Conservation (phyloP, 352 stramenopile species). For the Globisporangium ultimum region DNA sequence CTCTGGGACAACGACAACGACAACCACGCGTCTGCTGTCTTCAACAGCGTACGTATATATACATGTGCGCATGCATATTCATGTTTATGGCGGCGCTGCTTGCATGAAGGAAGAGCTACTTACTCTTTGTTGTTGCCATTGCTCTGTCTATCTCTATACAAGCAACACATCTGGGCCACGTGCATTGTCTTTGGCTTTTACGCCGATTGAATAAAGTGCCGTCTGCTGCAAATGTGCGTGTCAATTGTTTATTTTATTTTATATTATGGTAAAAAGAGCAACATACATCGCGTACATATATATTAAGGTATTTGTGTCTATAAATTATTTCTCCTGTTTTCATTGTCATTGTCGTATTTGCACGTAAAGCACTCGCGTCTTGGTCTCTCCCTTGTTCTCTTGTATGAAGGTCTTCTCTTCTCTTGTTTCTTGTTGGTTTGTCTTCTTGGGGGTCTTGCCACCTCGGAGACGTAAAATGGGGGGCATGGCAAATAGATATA, state of each 20-base stretch:
- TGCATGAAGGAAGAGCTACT: background rate
- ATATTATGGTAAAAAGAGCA: background rate
- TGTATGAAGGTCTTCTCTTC: background rate
- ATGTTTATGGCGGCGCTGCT: no score
- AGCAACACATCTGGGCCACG: slow-evolving; percentile 88
- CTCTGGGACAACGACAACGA: slow-evolving; percentile 93
- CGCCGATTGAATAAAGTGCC: slow-evolving; percentile 62
- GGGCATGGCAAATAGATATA: slow-evolving; percentile 8
- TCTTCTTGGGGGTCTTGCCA: slow-evolving; percentile 11
- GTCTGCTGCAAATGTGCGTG: no score
- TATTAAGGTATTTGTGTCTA: slow-evolving; percentile 28
- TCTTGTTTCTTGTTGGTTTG: slow-evolving; percentile 15
- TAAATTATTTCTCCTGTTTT: slow-evolving; percentile 47
- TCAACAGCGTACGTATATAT: slow-evolving; percentile 69
- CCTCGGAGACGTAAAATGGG: background rate
- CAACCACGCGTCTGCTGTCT: slow-evolving; percentile 90
- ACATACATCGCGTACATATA: slow-evolving; percentile 6
- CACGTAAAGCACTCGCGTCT: no score
- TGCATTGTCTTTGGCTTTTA: slow-evolving; percentile 91
- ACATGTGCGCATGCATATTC: no score
- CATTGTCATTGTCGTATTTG: background rate
- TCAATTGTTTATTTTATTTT: no score
- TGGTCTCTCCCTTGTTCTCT: background rate
- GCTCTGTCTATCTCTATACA: background rate
- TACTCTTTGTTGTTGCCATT: no score